Evolutionary conservation across 2,329 filamentous ascomycete genomes (phyloP), one percentile per base, ranked within the genome.

Genomic region (Zymoseptoria crescenta): DNA sequence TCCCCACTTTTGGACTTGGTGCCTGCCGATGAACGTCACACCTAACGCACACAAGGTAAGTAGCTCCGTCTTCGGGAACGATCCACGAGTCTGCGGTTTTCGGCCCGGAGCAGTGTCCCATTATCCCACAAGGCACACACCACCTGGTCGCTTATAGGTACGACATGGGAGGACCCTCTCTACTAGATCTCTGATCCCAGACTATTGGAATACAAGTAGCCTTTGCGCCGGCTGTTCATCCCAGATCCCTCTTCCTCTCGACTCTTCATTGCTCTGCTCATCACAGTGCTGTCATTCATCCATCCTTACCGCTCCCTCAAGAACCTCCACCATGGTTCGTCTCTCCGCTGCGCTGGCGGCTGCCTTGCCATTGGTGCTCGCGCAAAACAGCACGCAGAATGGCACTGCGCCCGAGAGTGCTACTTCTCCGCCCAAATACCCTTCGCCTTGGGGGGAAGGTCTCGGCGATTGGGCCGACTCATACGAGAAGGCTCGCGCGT

Each of bases 371-470:
- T 55, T 70, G 49, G 68, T 64, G 21, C 60, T 67, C 56, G 69
- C 67, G 45, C 68, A 72, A 56, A 58, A 64, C 10, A 60, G 65
- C 54, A 62, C 68, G 59, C 53, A 52, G 56, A 58, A 67, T 57
- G 52, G 24, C 63, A 4, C 67, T 66, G 28, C 70, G 65, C 54
- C 68, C 64, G 49, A 65, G 61, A 56, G 68, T 63, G 45, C 70
- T 64, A 70, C 72, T 54, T 85, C 83, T 24, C 83, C 83, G 51
- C 88, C 90, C 2, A 83, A 82, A 70, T 96, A 96, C 70, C 91
- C 91, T 0, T 92, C 89, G 28, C 91, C 91, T 77, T 96, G 91
- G 90, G 87, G 87, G 76, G 83, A 88, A 63, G 87, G 89, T 19
- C 73, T 83, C 5, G 88, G 88, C 9, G 77, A 82, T 51, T 96